These are phyloP conservation scores for Colletotrichum liaoningense DNA, from an alignment of 2,329 filamentous ascomycete genomes.

Conservation along the genomic window DNA sequence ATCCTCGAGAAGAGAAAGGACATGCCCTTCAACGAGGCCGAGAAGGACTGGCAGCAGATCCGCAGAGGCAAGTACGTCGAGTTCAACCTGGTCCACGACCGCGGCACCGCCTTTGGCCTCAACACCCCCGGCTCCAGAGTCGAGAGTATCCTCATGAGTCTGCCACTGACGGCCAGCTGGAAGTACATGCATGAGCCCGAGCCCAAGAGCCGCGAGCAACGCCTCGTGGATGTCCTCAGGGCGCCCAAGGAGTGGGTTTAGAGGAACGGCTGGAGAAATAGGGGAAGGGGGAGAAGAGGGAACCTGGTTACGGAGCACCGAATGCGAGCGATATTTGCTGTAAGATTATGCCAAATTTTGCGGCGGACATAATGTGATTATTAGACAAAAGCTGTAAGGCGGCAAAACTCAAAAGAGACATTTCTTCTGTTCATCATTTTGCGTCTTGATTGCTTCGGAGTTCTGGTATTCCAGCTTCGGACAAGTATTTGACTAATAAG, in stretches of 20 bases:
- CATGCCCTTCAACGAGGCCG: slow-evolving; percentile 85
- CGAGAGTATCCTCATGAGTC: slow-evolving; percentile 97
- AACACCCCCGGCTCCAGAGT: slow-evolving; percentile 92
- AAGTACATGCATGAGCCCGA: slow-evolving; percentile 93
- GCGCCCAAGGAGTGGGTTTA: slow-evolving; percentile 76
- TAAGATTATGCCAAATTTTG: slow-evolving; percentile 24
- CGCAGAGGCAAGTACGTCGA: slow-evolving; percentile 96
- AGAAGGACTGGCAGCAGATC: slow-evolving; percentile 98
- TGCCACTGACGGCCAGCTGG: slow-evolving; percentile 94
- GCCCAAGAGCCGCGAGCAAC: slow-evolving; percentile 80
- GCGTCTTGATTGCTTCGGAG: not conserved
- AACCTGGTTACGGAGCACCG: slow-evolving; percentile 11
- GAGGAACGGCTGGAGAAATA: slow-evolving; percentile 24
- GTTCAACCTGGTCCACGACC: slow-evolving; percentile 97
- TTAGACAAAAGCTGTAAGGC: slow-evolving; percentile 35
- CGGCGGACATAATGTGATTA: slow-evolving; percentile 32
- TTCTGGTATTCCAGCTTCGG: not conserved
- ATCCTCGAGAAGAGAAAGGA: slow-evolving; percentile 91
- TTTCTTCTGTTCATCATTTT: slow-evolving; percentile 8
- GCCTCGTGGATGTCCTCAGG: slow-evolving; percentile 78
- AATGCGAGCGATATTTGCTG: slow-evolving; percentile 24
- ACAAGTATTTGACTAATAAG: not conserved
- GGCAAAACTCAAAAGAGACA: slow-evolving; percentile 25
- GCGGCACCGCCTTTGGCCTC: slow-evolving; percentile 92
- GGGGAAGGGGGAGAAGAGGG: slow-evolving; percentile 13